Conservation (phyloP, 164 flowering plant species). For the Warburgia ugandensis region DNA sequence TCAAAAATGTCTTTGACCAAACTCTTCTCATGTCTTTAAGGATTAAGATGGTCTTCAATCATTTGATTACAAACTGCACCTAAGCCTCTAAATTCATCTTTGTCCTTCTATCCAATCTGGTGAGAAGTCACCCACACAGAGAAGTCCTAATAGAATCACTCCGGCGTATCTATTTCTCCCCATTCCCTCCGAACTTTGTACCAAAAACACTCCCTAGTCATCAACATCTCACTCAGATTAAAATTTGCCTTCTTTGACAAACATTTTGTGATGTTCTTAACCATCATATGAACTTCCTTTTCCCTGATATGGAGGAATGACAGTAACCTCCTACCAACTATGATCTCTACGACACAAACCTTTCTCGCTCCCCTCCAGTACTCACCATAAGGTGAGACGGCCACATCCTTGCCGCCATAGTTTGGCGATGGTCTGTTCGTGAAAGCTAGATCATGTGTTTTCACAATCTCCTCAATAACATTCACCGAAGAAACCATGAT, state of each 20-base stretch:
- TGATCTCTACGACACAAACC: conserved; percentile 37
- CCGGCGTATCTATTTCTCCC: not conserved
- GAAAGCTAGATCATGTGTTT: too few species aligned
- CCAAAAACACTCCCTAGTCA: conserved; percentile 15
- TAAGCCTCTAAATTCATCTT: conserved; percentile 8
- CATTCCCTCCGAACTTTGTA: conserved; percentile 2
- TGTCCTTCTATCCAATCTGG: not conserved
- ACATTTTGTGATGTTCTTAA: too few species aligned
- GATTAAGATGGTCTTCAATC: conserved; percentile 25
- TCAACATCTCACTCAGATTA: conserved; percentile 5
- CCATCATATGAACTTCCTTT: conserved; percentile 56
- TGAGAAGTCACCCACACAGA: conserved; percentile 7
- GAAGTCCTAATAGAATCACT: not conserved
- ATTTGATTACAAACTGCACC: conserved; percentile 22
- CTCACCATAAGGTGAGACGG: conserved; percentile 41
- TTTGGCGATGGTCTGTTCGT: conserved; percentile 2
- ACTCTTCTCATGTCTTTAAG: conserved; percentile 4
- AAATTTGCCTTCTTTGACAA: too few species aligned
- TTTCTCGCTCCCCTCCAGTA: conserved; percentile 55
- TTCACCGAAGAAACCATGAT: too few species aligned
- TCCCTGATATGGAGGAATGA: conserved; percentile 33
- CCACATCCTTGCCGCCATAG: conserved; percentile 39
- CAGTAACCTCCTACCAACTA: conserved; percentile 39
- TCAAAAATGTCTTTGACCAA: conserved; percentile 32
- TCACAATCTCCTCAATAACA: too few species aligned